Evolutionary conservation across 1,284 basidiomycete genomes (phyloP).

Genomic region (Mycosarcoma maydis): DNA sequence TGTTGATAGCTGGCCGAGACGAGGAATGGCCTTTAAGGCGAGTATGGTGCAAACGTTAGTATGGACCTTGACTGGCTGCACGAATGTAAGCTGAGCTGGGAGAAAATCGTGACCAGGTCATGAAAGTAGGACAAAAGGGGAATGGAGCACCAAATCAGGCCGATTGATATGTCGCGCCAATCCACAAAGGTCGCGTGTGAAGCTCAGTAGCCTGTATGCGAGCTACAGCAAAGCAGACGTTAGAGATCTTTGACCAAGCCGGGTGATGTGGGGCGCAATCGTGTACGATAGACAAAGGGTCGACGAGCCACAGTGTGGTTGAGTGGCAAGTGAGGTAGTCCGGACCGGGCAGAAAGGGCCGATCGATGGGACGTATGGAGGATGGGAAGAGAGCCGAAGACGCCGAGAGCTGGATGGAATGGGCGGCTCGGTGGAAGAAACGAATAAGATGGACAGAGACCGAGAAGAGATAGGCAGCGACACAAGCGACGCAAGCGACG

Average conservation of each 20-base stretch:
- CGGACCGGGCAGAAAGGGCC: slow-evolving; percentile 13
- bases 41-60: too few species aligned
- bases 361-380: background rate
- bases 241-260: background rate
- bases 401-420: slow-evolving; percentile 6
- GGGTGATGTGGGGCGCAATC: background rate
- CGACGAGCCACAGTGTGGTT: background rate
- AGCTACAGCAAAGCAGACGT: background rate
- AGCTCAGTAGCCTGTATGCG: too few species aligned
- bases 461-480: slow-evolving; percentile 9
- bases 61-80: too few species aligned
- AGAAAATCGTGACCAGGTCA: background rate
- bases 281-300: background rate
- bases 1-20: too few species aligned
- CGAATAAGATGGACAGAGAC: too few species aligned
- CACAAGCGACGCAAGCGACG: background rate
- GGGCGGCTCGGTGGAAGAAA: background rate
- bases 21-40: too few species aligned
- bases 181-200: background rate
- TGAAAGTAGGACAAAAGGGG: background rate
- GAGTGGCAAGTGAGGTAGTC: background rate
- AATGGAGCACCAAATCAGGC: too few species aligned
- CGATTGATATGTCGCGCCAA: background rate
- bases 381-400: slow-evolving; percentile 18
- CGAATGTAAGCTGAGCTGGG: background rate